Conservation (phyloP, 1,284 basidiomycete genomes). For the Trametes polyzona region DNA sequence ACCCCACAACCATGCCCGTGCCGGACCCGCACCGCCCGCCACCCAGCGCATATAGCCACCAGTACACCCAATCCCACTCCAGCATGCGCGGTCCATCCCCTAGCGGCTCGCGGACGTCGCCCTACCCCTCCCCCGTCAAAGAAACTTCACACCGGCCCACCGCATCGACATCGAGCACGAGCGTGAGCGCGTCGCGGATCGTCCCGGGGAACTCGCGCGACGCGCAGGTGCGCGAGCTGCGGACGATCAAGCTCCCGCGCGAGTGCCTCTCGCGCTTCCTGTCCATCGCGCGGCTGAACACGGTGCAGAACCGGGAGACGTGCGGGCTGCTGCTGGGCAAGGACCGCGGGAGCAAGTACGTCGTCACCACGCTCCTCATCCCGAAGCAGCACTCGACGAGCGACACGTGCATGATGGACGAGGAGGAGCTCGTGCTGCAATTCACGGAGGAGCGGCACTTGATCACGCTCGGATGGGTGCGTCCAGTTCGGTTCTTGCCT, state of each 20-base stretch:
- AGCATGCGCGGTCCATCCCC: conserved; percentile 29
- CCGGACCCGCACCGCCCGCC: conserved; percentile 21
- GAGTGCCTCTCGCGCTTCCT: conserved; percentile 76
- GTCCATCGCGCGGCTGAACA: conserved; percentile 67
- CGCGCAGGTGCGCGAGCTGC: conserved; percentile 45
- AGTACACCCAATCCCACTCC: conserved; percentile 17
- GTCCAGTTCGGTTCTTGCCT: conserved; percentile 33
- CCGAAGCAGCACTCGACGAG: conserved; percentile 85
- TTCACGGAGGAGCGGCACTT: conserved; percentile 80
- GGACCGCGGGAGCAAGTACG: conserved; percentile 58
- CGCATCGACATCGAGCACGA: conserved; percentile 10
- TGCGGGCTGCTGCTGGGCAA: conserved; percentile 68
- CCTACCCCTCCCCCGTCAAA: conserved; percentile 7
- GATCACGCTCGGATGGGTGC: conserved; percentile 88
- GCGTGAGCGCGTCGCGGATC: conserved; percentile 30
- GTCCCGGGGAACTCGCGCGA: conserved; percentile 36
- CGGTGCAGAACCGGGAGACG: conserved; percentile 62
- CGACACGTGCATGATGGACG: conserved; percentile 88
- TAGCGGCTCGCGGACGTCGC: conserved; percentile 25
- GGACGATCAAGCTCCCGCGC: conserved; percentile 67
- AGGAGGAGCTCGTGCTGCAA: conserved; percentile 83
- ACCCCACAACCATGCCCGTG: conserved; percentile 26
- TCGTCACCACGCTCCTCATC: conserved; percentile 71
- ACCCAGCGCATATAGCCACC: conserved; percentile 17
- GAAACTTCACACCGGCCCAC: conserved; percentile 5